Percentiles rank a stretch among this genome's conserved stretches.
Conservation (phyloP, 2,329 filamentous ascomycete species). For the Talaromyces sp. region DNA sequence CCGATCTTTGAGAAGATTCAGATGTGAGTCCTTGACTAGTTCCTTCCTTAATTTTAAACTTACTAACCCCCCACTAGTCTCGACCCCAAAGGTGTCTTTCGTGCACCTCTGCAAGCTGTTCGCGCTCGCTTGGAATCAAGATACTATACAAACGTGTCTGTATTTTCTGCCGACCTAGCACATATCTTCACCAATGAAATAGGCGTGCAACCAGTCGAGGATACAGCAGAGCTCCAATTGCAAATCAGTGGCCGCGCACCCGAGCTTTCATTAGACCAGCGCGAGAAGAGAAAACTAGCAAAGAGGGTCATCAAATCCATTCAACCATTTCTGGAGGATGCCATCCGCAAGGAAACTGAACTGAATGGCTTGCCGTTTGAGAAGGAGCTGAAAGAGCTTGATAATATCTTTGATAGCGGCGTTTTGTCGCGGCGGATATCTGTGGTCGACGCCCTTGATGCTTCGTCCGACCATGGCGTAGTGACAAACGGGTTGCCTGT, state of each 20-base stretch:
- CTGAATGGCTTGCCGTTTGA: conserved; percentile 69
- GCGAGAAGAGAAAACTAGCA: conserved; percentile 78
- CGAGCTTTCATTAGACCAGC: conserved; percentile 61
- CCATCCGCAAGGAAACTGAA: conserved; percentile 77
- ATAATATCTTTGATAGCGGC: conserved; percentile 68
- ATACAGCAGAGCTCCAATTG: conserved; percentile 50
- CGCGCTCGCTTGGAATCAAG: conserved; percentile 55
- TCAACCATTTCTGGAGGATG: conserved; percentile 73
- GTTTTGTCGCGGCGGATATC: conserved; percentile 55
- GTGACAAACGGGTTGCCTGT: conserved; percentile 32
- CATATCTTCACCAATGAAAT: conserved; percentile 57
- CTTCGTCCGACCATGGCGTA: conserved; percentile 47
- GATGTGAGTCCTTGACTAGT: conserved; percentile 60
- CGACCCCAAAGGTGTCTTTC: conserved; percentile 55
- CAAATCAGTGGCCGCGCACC: conserved; percentile 50
- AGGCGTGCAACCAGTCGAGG: conserved; percentile 48
- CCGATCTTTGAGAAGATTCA: conserved; percentile 78
- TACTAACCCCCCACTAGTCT: conserved; percentile 36
- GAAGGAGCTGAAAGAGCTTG: conserved; percentile 69
- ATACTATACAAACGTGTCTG: conserved; percentile 59
- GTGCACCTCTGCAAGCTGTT: conserved; percentile 53
- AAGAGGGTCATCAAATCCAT: conserved; percentile 85
- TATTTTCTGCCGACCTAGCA: conserved; percentile 60
- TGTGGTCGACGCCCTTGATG: conserved; percentile 43
- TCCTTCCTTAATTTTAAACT: conserved; percentile 16